Conservation (phyloP, 768 basidiomycete species). For the Crassisporium funariophilum region DNA sequence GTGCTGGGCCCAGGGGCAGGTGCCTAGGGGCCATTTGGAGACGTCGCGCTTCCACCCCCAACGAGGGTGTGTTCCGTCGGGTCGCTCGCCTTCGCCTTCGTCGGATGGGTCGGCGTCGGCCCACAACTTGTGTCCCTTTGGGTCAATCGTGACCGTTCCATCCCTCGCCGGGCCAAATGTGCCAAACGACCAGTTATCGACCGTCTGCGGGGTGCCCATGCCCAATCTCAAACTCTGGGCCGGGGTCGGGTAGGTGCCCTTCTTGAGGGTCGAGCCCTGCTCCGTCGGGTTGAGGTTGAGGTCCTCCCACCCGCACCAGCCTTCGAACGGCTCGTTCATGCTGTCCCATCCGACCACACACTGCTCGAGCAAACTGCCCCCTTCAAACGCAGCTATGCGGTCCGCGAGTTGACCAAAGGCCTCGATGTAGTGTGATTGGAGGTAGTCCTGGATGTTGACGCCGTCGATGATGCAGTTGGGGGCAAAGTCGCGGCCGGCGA, state of each 20-base stretch:
- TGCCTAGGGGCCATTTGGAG: constrained; percentile 69
- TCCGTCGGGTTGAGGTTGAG: constrained; percentile 62
- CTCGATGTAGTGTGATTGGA: constrained; percentile 74
- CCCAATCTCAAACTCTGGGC: constrained; percentile 83
- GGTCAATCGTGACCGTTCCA: constrained; percentile 83
- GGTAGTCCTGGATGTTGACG: constrained; percentile 88
- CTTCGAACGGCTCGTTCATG: constrained; percentile 93
- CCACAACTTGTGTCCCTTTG: constrained; percentile 82
- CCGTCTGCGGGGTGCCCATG: constrained; percentile 81
- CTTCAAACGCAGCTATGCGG: constrained; percentile 59
- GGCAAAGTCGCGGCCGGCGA: constrained; percentile 85
- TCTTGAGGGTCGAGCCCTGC: constrained; percentile 77
- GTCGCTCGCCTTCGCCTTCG: constrained; percentile 45
- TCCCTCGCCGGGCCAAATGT: constrained; percentile 72
- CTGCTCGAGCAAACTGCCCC: constrained; percentile 75
- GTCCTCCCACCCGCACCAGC: constrained; percentile 68
- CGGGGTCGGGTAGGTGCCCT: constrained; percentile 86
- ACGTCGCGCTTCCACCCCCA: constrained; percentile 86
- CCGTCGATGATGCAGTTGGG: constrained; percentile 91
- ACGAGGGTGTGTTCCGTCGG: constrained; percentile 55
- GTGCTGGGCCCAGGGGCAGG: constrained; percentile 85
- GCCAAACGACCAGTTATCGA: constrained; percentile 84
- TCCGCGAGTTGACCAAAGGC: constrained; percentile 80
- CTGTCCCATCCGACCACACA: constrained; percentile 97
- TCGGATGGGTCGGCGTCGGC: constrained; percentile 36